A percentile compares a stretch with the other conserved stretches of the same genome.
phyloP scores from a whole-genome alignment of 768 basidiomycete species.

The Pisolithus orientalis region DNA sequence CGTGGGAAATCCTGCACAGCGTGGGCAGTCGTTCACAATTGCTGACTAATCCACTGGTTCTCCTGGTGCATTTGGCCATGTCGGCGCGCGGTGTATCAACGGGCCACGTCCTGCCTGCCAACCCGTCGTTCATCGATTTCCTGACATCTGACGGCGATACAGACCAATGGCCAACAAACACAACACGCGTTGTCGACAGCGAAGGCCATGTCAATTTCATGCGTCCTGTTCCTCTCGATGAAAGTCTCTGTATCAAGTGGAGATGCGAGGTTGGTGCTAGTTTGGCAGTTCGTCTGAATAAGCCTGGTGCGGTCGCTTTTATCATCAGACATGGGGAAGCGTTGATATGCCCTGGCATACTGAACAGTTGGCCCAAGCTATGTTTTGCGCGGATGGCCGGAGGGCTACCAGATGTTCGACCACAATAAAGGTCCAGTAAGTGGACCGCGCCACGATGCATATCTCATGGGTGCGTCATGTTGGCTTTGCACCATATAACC shows the following conservation, averaged over 20 bases:
- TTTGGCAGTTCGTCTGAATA: slow-evolving; percentile 38
- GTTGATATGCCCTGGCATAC: not conserved
- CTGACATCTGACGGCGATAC: slow-evolving; percentile 53
- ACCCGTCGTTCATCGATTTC: slow-evolving; percentile 55
- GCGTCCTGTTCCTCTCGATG: slow-evolving; percentile 46
- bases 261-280: slow-evolving; percentile 36
- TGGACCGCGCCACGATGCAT: slow-evolving; percentile 65
- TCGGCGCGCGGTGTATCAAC: slow-evolving; percentile 12
- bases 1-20: too few species aligned
- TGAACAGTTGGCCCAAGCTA: slow-evolving; percentile 46
- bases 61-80: slow-evolving; percentile 14
- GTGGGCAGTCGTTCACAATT: too few species aligned
- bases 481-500: not conserved
- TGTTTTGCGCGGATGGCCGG: slow-evolving; percentile 59
- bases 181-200: slow-evolving; percentile 42
- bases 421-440: slow-evolving; percentile 60
- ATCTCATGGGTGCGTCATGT: slow-evolving; percentile 57
- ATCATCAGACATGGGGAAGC: too few species aligned
- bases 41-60: too few species aligned
- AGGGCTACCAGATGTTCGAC: slow-evolving; percentile 64
- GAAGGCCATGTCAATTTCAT: slow-evolving; percentile 72
- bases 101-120: slow-evolving; percentile 36
- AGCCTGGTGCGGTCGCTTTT: slow-evolving; percentile 40
- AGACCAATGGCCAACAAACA: slow-evolving; percentile 51
- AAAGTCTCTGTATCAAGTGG: slow-evolving; percentile 54